phyloP scores from a whole-genome alignment of 2,329 filamentous ascomycete genomes.

The Coniochaeta prunicola region DNA sequence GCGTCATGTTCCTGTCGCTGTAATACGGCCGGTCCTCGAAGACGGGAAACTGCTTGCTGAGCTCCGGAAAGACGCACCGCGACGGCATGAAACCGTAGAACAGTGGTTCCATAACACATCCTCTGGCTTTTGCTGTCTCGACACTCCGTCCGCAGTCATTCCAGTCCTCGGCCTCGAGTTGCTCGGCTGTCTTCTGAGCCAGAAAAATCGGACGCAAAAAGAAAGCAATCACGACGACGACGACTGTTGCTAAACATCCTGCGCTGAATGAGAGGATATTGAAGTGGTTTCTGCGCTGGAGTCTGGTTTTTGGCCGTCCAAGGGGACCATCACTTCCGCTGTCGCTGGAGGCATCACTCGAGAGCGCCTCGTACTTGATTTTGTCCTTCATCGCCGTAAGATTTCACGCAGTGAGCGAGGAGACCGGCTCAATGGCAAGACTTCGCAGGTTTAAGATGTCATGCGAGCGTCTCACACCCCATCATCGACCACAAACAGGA shows the following conservation, averaged over 20 bases:
- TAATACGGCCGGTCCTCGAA: slow-evolving; percentile 12
- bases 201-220: background rate
- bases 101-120: slow-evolving; percentile 14
- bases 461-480: no score
- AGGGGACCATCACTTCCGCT: background rate
- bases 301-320: background rate
- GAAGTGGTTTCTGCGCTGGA: background rate
- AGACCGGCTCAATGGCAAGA: background rate
- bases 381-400: background rate
- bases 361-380: background rate
- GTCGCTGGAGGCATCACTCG: background rate
- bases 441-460: no score
- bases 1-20: slow-evolving; percentile 11
- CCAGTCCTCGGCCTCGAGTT: slow-evolving; percentile 12
- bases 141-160: slow-evolving; percentile 13
- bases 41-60: slow-evolving; percentile 9
- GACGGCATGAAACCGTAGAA: slow-evolving; percentile 14
- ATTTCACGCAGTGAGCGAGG: background rate
- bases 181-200: slow-evolving; percentile 5
- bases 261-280: slow-evolving; percentile 2
- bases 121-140: slow-evolving; percentile 6
- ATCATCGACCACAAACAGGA: no score
- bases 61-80: slow-evolving; percentile 12
- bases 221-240: background rate
- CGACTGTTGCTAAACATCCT: background rate